Evolutionary conservation across 2,329 filamentous ascomycete genomes (phyloP).

Genomic region (Periconia sp.): DNA sequence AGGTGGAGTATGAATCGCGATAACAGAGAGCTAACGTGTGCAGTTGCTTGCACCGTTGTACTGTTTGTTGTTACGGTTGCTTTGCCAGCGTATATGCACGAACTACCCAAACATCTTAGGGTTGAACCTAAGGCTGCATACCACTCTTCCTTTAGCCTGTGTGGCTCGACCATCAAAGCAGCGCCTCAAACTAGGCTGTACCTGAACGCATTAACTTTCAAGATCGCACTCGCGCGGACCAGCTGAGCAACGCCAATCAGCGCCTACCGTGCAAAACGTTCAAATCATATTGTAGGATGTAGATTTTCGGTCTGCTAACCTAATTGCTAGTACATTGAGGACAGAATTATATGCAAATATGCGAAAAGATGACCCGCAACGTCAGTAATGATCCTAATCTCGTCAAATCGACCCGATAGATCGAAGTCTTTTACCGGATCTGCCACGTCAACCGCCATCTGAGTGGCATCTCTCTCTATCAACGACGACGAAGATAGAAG

Average conservation of each 20-base stretch:
- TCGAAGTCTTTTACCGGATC: neutral
- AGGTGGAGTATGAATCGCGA: too few species aligned
- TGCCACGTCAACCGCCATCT: neutral
- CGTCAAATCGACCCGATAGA: neutral
- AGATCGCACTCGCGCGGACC: neutral
- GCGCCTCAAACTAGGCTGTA: too few species aligned
- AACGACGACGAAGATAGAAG: neutral
- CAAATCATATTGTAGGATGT: neutral
- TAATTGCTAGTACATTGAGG: neutral
- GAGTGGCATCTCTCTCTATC: constrained; percentile 1
- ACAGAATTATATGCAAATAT: constrained; percentile 1
- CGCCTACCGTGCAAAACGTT: neutral
- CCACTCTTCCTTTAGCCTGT: too few species aligned
- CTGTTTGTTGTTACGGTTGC: too few species aligned
- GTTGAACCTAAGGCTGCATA: too few species aligned
- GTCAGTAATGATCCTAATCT: constrained; percentile 1
- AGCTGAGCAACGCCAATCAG: neutral
- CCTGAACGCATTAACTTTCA: neutral
- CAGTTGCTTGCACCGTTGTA: too few species aligned
- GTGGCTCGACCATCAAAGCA: too few species aligned
- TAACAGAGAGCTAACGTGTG: too few species aligned
- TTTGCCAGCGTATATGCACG: too few species aligned
- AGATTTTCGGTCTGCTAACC: neutral
- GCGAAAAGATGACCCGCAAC: neutral
- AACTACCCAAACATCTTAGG: too few species aligned